Evolutionary conservation across 768 basidiomycete genomes (phyloP), one percentile per base, ranked within the genome.

Genomic region (Coprinopsis cinerea): DNA sequence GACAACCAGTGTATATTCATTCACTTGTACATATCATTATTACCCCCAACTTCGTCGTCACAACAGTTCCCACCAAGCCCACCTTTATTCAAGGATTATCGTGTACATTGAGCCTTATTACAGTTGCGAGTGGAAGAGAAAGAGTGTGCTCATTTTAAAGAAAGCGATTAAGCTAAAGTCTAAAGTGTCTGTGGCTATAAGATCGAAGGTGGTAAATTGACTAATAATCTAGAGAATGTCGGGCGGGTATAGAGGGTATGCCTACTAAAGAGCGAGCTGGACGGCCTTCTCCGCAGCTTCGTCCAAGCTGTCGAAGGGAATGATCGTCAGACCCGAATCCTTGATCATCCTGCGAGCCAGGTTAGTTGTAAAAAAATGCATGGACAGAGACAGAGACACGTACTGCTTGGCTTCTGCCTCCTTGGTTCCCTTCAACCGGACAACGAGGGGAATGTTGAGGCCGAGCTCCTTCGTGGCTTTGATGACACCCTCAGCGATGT

Each of bases 401-500:
- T 67, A 96, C 93, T 85, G 73, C 72, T 98, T 97, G 2, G 96
- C 95, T 67, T 98, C 95, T 28, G 71, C 72, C 67, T 98, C 95
- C 70, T 93, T 99, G 17, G 94, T 99, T 44, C 96, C 96, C 70
- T 99, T 96, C 55, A 99, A 74, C 55, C 96, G 79, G 34, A 99
- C 96, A 54, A 99, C 81, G 42, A 99, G 67, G 41, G 96, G 96
- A 52, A 98, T 85, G 6, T 67, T 78, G 50, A 99, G 68, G 36
- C 81, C 69, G 36, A 99, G 77, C 64, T 98, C 96, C 67, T 89
- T 90, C 24, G 94, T 92, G 18, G 96, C 96, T 59, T 91, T 92
- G 72, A 99, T 99, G 63, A 98, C 95, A 68, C 96, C 96, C 67
- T 95, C 92, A 2, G 92, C 92, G 59, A 94, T 93, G 64, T 94